phyloP scores from a whole-genome alignment of 2,329 filamentous ascomycete species.

The Xylariaceae sp. region DNA sequence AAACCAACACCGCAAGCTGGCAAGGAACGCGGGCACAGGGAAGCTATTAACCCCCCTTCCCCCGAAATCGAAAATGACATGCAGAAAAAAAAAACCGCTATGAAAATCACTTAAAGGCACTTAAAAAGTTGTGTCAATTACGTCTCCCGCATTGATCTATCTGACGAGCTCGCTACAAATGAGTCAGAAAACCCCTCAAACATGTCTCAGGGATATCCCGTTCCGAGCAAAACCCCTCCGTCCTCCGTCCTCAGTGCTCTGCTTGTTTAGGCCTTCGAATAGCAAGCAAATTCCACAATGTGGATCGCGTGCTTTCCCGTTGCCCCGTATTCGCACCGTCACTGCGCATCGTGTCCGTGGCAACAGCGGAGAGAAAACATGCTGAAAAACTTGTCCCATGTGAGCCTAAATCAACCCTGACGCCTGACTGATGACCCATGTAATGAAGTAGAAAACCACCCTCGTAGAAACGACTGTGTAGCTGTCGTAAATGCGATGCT shows the following conservation, averaged over 20 bases:
- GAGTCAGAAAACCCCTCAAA: neutral
- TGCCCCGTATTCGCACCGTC: neutral
- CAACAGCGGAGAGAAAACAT: slow-evolving; percentile 1
- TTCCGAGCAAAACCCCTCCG: neutral
- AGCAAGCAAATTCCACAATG: slow-evolving; percentile 1
- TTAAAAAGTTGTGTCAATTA: slow-evolving; percentile 17
- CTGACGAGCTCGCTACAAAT: slow-evolving; percentile 14
- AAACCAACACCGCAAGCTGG: neutral
- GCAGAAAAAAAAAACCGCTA: neutral
- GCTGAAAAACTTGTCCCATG: neutral
- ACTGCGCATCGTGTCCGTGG: neutral
- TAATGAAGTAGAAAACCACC: slow-evolving; percentile 3
- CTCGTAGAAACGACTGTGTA: neutral
- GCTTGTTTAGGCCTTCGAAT: neutral
- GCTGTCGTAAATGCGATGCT: slow-evolving; percentile 3
- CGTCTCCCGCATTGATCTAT: slow-evolving; percentile 23
- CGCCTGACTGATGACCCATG: slow-evolving; percentile 7
- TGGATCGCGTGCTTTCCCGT: neutral
- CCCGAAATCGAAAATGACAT: neutral
- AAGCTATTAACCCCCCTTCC: neutral
- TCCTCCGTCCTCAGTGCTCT: neutral
- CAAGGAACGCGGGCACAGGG: neutral
- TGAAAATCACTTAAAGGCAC: neutral
- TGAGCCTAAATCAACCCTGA: slow-evolving; percentile 2
- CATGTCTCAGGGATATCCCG: slow-evolving; percentile 2